Evolutionary conservation across 169 alveolate species (phyloP), one percentile per base, ranked within the genome.

Genomic region (Plasmodium vivax): DNA sequence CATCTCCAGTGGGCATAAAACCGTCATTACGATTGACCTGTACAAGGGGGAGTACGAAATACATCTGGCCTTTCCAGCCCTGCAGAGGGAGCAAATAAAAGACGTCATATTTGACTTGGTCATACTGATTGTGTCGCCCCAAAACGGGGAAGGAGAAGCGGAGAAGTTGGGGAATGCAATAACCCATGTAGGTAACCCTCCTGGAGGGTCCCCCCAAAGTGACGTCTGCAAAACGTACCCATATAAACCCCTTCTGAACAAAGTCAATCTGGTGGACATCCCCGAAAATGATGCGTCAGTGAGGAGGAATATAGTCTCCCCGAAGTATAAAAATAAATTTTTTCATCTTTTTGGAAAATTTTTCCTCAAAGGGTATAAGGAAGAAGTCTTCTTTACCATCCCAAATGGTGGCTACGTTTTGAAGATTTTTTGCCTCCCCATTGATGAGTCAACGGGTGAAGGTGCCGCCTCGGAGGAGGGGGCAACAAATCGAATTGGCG

Each of bases 311-410:
- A 51, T 87, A n/a, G 56, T 77, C 2, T 41, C 34, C 5, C 30
- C 85, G 12, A 87, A 87, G 54, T 75, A 36, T 54, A 58, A 87
- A 19, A 41, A 34, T 75, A 75, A 77, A 12, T 54, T 77, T 87
- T 87, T 87, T 56, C 85, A 75, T 14, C 56, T 47, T 12, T 87
- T 51, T 45, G 93, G 81, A 38, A 87, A 75, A 77, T 87, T 75
- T 56, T 75, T 51, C 45, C 58, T 87, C 27, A 74, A 77, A 10
- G 23, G 23, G 8, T 34, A 14, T n/a, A 36, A 14, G 30, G 87
- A 87, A 10, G 93, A 77, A 77, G 82, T 87, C 16, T 87, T 77
- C 71, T 87, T 87, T 87, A 58, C 85, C 9, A 75, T 87, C 9
- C 87, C 85, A 9, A 23, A 27, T 27, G 82, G 36, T 19, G 0